Conservation (phyloP, 1,139 yeast genomes). For the Scheffersomyces stambukii region DNA sequence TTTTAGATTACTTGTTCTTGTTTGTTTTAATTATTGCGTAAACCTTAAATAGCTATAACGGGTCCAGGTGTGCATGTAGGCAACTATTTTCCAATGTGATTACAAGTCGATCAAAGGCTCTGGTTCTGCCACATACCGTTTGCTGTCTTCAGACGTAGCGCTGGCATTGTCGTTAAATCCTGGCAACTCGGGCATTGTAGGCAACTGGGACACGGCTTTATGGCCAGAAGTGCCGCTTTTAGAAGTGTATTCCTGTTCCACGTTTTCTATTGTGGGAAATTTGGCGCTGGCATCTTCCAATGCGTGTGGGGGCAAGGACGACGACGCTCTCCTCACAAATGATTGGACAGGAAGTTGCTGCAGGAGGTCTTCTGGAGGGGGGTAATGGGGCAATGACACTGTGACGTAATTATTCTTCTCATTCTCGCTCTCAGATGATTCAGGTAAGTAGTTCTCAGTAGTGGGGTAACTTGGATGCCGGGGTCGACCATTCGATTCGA, state of each 20-base stretch:
- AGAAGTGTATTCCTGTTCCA: conserved; percentile 11
- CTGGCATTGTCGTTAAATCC: conserved; percentile 4
- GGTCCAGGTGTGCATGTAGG: too few relatives aligned
- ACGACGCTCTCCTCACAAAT: conserved; percentile 10
- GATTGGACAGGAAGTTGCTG: conserved; percentile 8
- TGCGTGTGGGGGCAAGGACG: conserved; percentile 11
- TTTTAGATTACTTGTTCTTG: too few relatives aligned
- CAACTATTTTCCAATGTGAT: too few relatives aligned
- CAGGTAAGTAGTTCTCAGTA: conserved; percentile 8
- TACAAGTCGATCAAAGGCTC: conserved; percentile 38
- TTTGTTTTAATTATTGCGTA: too few relatives aligned
- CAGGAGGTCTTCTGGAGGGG: conserved; percentile 11
- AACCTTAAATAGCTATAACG: too few relatives aligned
- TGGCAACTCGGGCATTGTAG: conserved; percentile 9
- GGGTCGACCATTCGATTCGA: not conserved
- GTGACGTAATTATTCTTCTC: conserved; percentile 5
- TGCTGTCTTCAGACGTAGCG: conserved; percentile 1
- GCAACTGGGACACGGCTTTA: conserved; percentile 10
- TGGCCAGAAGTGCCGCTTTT: not conserved
- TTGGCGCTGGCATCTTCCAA: conserved; percentile 17
- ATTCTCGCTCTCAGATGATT: conserved; percentile 5
- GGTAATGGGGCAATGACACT: conserved; percentile 11
- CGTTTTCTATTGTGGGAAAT: conserved; percentile 17
- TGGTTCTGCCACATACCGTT: conserved; percentile 20
- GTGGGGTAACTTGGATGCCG: conserved; percentile 8